Percentiles rank a stretch among this genome's conserved stretches.
Evolutionary conservation across 2,329 filamentous ascomycete genomes (phyloP).

Genomic region (Xylaria sp.): DNA sequence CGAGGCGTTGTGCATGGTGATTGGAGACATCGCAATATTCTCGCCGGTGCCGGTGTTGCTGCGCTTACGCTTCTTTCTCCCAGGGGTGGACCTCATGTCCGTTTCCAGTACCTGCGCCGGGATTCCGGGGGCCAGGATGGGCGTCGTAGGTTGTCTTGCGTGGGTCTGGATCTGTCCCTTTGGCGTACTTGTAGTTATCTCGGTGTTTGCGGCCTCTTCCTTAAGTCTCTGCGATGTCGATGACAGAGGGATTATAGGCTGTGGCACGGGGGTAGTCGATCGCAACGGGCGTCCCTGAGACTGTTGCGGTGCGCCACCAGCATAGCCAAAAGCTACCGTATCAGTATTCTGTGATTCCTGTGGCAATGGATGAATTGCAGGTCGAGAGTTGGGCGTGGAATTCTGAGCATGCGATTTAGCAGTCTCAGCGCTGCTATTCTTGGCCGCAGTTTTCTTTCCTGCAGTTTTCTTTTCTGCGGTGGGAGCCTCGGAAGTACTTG

Average conservation of each 20-base stretch:
- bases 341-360: background rate
- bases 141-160: too few relatives aligned
- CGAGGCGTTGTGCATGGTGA: background rate
- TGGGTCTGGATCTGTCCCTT: too few relatives aligned
- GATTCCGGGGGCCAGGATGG: too few relatives aligned
- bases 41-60: too few relatives aligned
- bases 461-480: background rate
- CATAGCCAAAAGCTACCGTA: background rate
- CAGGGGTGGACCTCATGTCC: too few relatives aligned
- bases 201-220: background rate
- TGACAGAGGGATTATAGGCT: background rate
- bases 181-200: background rate
- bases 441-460: too few relatives aligned
- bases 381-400: background rate
- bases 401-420: background rate
- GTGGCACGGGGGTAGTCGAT: background rate
- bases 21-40: background rate
- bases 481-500: background rate
- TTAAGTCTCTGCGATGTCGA: background rate
- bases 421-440: background rate
- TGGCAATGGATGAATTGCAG: background rate
- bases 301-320: background rate
- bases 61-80: constrained; percentile 2
- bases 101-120: too few relatives aligned
- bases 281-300: background rate